Percentiles rank a stretch among this genome's conserved stretches.
phyloP scores from a whole-genome alignment of 1,284 basidiomycete genomes.

The Puccinia horiana region DNA sequence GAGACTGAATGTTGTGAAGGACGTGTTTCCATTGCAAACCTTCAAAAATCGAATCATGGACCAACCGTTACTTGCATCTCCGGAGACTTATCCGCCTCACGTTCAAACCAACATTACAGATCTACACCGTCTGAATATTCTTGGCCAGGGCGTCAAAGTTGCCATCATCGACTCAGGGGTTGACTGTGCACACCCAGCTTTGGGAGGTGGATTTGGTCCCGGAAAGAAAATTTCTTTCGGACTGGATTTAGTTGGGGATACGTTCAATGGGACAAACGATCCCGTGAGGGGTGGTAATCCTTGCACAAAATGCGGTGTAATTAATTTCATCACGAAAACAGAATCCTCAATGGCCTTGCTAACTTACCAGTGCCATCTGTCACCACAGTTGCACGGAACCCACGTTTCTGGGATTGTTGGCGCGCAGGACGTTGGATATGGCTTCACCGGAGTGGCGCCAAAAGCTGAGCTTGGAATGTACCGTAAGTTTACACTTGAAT shows the following conservation, averaged over 20 bases:
- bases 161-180: constrained; percentile 59
- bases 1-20: constrained; percentile 20
- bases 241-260: constrained; percentile 62
- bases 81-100: constrained; percentile 57
- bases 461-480: constrained; percentile 43
- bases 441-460: constrained; percentile 42
- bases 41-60: not conserved
- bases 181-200: constrained; percentile 67
- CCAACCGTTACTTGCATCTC: not conserved
- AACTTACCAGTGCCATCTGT: not conserved
- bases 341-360: not conserved
- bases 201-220: constrained; percentile 68
- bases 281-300: constrained; percentile 8
- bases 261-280: constrained; percentile 20
- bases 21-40: constrained; percentile 28
- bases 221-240: constrained; percentile 68
- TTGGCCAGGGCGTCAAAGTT: constrained; percentile 40
- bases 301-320: constrained; percentile 35
- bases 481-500: not conserved
- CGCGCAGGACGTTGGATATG: constrained; percentile 26
- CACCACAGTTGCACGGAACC: constrained; percentile 30
- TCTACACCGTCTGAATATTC: constrained; percentile 52
- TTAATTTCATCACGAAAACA: not conserved
- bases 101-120: constrained; percentile 65
- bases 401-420: constrained; percentile 45